Conservation (phyloP, 2,329 filamentous ascomycete species). For the Didymellaceae sp. region DNA sequence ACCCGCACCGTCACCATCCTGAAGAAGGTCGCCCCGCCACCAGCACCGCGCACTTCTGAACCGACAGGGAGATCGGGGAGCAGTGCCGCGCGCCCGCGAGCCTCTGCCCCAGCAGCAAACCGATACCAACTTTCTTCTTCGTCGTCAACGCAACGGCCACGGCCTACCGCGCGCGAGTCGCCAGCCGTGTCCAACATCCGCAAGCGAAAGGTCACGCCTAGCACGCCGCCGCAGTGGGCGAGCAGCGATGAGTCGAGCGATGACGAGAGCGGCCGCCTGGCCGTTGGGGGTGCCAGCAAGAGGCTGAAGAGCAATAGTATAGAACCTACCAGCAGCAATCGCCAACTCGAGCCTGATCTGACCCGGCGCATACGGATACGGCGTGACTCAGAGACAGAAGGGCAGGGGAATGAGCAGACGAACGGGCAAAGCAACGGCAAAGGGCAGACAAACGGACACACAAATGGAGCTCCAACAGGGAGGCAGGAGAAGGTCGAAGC, state of each 20-base stretch:
- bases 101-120: slow-evolving; percentile 30
- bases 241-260: slow-evolving; percentile 42
- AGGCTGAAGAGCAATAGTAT: slow-evolving; percentile 46
- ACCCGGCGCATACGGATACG: slow-evolving; percentile 41
- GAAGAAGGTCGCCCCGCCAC: slow-evolving; percentile 25
- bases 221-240: slow-evolving; percentile 44
- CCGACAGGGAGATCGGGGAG: slow-evolving; percentile 14
- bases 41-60: slow-evolving; percentile 18
- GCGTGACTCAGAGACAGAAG: slow-evolving; percentile 18
- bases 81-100: slow-evolving; percentile 16
- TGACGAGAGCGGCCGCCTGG: slow-evolving; percentile 36
- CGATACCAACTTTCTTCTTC: slow-evolving; percentile 38
- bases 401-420: slow-evolving; percentile 8
- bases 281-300: slow-evolving; percentile 38
- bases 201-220: slow-evolving; percentile 44
- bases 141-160: slow-evolving; percentile 21
- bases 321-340: slow-evolving; percentile 45
- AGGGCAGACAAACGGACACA: slow-evolving; percentile 7
- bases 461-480: slow-evolving; percentile 13
- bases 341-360: slow-evolving; percentile 46
- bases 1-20: slow-evolving; percentile 42
- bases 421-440: slow-evolving; percentile 13
- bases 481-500: not conserved
- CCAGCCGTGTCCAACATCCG: slow-evolving; percentile 37
- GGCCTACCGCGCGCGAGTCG: slow-evolving; percentile 28